Conservation (phyloP, 805 yeast species). For the Sugiyamaella boreocaroliniensis region DNA sequence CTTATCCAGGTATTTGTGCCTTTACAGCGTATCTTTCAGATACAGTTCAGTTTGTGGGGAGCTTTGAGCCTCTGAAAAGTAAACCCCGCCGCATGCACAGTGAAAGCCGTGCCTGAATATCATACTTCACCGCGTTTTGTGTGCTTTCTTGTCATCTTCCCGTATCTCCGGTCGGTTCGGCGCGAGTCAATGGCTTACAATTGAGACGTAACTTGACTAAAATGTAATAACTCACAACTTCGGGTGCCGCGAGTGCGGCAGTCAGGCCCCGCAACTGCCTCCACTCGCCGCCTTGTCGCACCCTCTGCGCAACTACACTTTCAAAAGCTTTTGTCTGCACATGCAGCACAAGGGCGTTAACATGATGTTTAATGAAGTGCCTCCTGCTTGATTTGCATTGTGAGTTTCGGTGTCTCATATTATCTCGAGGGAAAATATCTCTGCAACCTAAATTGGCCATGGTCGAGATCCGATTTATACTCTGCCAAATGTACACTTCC, state of each 20-base stretch:
- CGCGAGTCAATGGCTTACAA: no score
- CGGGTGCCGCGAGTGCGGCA: no score
- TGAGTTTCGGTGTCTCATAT: neutral
- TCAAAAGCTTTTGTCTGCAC: neutral
- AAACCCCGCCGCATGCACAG: neutral
- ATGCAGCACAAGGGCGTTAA: neutral
- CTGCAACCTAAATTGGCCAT: neutral
- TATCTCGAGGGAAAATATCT: neutral
- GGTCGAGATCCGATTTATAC: neutral
- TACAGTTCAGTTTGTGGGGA: no score
- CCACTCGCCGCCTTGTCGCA: neutral
- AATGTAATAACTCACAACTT: no score
- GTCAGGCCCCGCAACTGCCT: no score
- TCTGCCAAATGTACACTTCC: neutral
- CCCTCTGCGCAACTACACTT: neutral
- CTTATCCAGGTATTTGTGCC: no score
- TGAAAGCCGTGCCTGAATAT: neutral
- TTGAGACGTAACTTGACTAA: no score
- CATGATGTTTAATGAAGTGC: neutral
- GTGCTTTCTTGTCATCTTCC: no score
- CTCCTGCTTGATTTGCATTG: neutral
- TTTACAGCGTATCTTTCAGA: no score
- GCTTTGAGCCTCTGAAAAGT: neutral
- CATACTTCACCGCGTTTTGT: neutral
- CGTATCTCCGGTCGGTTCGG: no score